phyloP scores from a whole-genome alignment of 306 rosid species.

The Styphnolobium japonicum region DNA sequence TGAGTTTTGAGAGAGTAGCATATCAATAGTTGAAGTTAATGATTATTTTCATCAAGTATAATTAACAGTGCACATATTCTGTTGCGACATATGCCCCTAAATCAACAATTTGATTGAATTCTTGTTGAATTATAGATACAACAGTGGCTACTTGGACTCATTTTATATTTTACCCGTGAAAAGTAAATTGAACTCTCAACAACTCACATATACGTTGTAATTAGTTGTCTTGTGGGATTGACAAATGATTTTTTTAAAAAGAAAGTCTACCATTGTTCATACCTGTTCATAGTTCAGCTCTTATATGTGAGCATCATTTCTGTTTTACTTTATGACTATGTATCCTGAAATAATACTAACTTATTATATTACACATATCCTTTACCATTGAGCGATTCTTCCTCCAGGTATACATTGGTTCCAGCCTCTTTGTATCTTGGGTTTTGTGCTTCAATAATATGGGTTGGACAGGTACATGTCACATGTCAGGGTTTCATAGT shows the following conservation, averaged over 20 bases:
- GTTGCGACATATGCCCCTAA: neutral
- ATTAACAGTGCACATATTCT: neutral
- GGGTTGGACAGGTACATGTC: constrained; percentile 88
- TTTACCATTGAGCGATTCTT: constrained; percentile 12
- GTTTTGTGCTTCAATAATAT: constrained; percentile 92
- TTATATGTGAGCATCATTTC: constrained; percentile 5
- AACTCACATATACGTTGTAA: neutral
- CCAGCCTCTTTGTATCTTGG: constrained; percentile 92
- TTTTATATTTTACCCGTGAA: neutral
- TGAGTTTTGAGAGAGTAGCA: neutral
- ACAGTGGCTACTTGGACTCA: neutral
- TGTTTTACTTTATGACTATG: constrained; percentile 2
- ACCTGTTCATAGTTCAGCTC: neutral
- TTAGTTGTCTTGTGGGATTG: neutral
- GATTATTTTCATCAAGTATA: neutral
- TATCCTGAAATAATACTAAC: neutral
- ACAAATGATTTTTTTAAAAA: neutral
- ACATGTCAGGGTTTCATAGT: constrained; percentile 16
- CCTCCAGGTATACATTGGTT: constrained; percentile 85
- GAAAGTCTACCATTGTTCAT: neutral
- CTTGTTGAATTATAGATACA: neutral
- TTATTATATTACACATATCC: neutral
- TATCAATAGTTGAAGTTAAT: neutral
- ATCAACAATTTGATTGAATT: neutral
- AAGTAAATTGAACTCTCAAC: neutral